A percentile compares a stretch with the other conserved stretches of the same genome.
Conservation (phyloP, 768 basidiomycete species). For the Tubosaeta sp. region DNA sequence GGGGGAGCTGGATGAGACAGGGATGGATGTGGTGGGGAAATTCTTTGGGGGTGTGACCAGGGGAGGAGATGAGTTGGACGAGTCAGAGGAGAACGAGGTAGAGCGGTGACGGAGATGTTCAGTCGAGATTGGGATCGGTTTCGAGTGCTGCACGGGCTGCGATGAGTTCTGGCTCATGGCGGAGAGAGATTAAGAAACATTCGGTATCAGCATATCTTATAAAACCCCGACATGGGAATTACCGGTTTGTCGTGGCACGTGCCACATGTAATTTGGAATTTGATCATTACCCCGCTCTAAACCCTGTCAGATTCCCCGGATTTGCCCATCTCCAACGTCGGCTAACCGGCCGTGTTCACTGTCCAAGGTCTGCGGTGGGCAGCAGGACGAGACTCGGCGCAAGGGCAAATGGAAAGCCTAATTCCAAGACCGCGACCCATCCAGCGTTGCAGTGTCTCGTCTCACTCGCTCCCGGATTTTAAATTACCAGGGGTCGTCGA, state of each 20-base stretch:
- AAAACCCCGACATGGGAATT: slow-evolving; percentile 27
- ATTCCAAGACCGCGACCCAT: too few relatives aligned
- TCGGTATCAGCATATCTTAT: slow-evolving; percentile 9
- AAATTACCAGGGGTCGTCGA: too few relatives aligned
- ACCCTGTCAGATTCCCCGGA: slow-evolving; percentile 14
- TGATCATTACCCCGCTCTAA: slow-evolving; percentile 10
- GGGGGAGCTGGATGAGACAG: slow-evolving; percentile 60
- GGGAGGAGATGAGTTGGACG: slow-evolving; percentile 51
- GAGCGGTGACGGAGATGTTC: slow-evolving; percentile 52
- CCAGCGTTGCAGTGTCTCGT: too few relatives aligned
- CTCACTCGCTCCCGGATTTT: too few relatives aligned
- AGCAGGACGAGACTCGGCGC: too few relatives aligned
- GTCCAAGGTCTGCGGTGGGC: too few relatives aligned
- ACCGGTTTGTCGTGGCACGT: slow-evolving; percentile 21
- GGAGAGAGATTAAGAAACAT: background rate
- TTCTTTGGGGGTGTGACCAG: slow-evolving; percentile 52
- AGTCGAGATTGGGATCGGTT: slow-evolving; percentile 59
- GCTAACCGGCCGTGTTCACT: too few relatives aligned
- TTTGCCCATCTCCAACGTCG: background rate
- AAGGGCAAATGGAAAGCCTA: too few relatives aligned
- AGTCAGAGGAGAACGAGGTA: slow-evolving; percentile 56
- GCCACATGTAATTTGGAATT: slow-evolving; percentile 6
- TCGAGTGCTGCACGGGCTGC: slow-evolving; percentile 43
- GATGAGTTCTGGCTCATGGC: slow-evolving; percentile 22
- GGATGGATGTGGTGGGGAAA: slow-evolving; percentile 38